phyloP scores from a whole-genome alignment of 2,329 filamentous ascomycete species.

The Acarospora socialis region DNA sequence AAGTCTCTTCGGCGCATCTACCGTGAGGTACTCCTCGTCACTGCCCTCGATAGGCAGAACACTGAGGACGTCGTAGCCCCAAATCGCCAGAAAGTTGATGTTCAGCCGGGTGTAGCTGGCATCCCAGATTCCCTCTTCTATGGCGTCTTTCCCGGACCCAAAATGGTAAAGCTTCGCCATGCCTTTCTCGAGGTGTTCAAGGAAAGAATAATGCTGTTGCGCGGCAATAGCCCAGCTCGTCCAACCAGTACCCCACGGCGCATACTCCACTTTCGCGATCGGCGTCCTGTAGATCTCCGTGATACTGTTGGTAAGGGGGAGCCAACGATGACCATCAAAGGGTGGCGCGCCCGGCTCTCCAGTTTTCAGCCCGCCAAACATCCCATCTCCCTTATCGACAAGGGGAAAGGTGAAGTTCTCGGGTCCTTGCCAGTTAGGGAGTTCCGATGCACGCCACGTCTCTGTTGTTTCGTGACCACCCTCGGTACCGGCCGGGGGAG shows the following conservation, averaged over 20 bases:
- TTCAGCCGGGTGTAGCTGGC: constrained; percentile 38
- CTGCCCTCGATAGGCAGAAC: constrained; percentile 34
- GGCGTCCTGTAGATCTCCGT: constrained; percentile 31
- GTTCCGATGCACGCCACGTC: constrained; percentile 21
- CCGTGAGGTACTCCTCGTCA: constrained; percentile 32
- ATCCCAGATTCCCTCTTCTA: constrained; percentile 24
- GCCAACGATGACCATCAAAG: constrained; percentile 34
- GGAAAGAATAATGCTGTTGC: constrained; percentile 30
- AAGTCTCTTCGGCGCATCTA: constrained; percentile 25
- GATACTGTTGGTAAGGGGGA: constrained; percentile 30
- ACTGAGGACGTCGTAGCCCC: constrained; percentile 37
- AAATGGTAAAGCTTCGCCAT: constrained; percentile 36
- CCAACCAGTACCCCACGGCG: constrained; percentile 29
- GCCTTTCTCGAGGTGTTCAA: constrained; percentile 37
- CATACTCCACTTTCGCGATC: constrained; percentile 35
- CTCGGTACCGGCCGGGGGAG: constrained; percentile 2
- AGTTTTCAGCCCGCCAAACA: constrained; percentile 1
- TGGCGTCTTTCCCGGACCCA: constrained; percentile 18
- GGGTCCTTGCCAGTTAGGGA: constrained; percentile 24
- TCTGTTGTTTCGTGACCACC: constrained; percentile 7
- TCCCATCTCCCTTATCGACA: constrained; percentile 14
- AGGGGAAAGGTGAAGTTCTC: constrained; percentile 17
- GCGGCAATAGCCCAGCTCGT: constrained; percentile 37
- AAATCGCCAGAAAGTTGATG: constrained; percentile 40
- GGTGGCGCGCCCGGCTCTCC: constrained; percentile 14